Percentiles rank a stretch among this genome's conserved stretches.
Conservation (phyloP, 2,329 filamentous ascomycete genomes). For the Arachnopeziza araneosa region DNA sequence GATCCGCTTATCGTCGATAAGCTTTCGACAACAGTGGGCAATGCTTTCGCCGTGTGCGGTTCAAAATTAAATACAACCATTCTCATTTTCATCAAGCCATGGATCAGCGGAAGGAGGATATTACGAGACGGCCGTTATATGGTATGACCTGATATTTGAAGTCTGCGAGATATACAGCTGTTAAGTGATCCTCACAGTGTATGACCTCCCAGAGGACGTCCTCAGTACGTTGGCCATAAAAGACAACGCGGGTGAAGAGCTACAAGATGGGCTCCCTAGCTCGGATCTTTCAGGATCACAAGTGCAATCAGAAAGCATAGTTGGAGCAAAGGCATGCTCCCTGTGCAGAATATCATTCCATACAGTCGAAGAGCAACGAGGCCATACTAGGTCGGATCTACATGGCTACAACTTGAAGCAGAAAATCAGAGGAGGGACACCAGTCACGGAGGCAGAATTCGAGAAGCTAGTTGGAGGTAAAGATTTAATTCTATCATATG, state of each 20-base stretch:
- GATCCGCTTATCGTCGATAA: background rate
- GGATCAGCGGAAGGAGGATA: conserved; percentile 24
- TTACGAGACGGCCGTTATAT: conserved; percentile 35
- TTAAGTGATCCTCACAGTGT: conserved; percentile 27
- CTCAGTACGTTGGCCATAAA: conserved; percentile 31
- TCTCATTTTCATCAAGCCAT: background rate
- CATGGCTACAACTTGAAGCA: conserved; percentile 95
- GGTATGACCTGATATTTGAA: conserved; percentile 23
- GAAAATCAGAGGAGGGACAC: conserved; percentile 66
- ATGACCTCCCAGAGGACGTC: conserved; percentile 32
- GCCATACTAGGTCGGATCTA: conserved; percentile 82
- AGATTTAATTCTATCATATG: background rate
- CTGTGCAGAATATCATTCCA: conserved; percentile 71
- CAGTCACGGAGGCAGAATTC: conserved; percentile 78
- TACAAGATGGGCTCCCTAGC: conserved; percentile 19
- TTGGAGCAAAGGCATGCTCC: conserved; percentile 69
- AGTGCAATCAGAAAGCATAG: conserved; percentile 35
- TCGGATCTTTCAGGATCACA: background rate
- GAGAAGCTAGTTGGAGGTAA: conserved; percentile 67
- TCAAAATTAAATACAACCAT: background rate
- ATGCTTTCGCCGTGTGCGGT: background rate
- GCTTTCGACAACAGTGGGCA: background rate
- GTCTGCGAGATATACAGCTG: background rate
- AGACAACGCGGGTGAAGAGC: conserved; percentile 21
- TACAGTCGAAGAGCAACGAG: conserved; percentile 72